These are phyloP conservation scores for Myriosclerotinia curreyana DNA, from an alignment of 2,329 filamentous ascomycete genomes.

Conservation along the genomic window DNA sequence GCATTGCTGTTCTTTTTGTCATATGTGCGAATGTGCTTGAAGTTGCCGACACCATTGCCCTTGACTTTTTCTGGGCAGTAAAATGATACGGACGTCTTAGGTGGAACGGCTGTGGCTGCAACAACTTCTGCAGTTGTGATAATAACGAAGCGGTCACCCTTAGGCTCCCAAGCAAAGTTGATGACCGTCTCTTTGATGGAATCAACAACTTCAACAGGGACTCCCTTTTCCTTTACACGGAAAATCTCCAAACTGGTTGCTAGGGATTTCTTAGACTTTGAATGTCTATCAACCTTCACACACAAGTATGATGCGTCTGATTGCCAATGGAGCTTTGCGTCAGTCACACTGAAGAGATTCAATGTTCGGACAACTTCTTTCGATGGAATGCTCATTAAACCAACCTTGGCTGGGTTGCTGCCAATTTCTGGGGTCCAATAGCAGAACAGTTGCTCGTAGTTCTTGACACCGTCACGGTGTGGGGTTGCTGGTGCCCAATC, in stretches of 20 bases:
- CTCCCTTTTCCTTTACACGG: slow-evolving; percentile 94
- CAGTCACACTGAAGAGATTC: slow-evolving; percentile 96
- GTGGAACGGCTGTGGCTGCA: slow-evolving; percentile 74
- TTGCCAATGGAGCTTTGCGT: slow-evolving; percentile 99
- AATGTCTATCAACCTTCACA: slow-evolving; percentile 98
- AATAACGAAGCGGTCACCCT: slow-evolving; percentile 94
- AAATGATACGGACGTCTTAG: slow-evolving; percentile 93
- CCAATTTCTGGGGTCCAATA: slow-evolving; percentile 99
- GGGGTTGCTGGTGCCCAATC: slow-evolving; percentile 90
- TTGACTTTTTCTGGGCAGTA: slow-evolving; percentile 96
- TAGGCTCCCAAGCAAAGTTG: slow-evolving; percentile 99
- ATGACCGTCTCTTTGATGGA: slow-evolving; percentile 98
- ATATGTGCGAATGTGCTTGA: slow-evolving; percentile 90
- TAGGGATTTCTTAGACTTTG: slow-evolving; percentile 97
- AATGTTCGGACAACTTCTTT: slow-evolving; percentile 92
- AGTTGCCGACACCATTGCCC: slow-evolving; percentile 77
- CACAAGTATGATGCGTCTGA: slow-evolving; percentile 91
- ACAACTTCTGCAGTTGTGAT: slow-evolving; percentile 89
- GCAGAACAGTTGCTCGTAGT: slow-evolving; percentile 92
- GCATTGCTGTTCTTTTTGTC: slow-evolving; percentile 99
- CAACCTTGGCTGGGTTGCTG: slow-evolving; percentile 96
- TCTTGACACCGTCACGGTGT: slow-evolving; percentile 80
- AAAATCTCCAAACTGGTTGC: slow-evolving; percentile 98
- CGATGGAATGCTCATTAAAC: slow-evolving; percentile 90
- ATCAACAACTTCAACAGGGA: slow-evolving; percentile 96